A percentile compares a stretch with the other conserved stretches of the same genome.
Evolutionary conservation across 306 rosid species (phyloP).

Genomic region (Cicer bijugum): DNA sequence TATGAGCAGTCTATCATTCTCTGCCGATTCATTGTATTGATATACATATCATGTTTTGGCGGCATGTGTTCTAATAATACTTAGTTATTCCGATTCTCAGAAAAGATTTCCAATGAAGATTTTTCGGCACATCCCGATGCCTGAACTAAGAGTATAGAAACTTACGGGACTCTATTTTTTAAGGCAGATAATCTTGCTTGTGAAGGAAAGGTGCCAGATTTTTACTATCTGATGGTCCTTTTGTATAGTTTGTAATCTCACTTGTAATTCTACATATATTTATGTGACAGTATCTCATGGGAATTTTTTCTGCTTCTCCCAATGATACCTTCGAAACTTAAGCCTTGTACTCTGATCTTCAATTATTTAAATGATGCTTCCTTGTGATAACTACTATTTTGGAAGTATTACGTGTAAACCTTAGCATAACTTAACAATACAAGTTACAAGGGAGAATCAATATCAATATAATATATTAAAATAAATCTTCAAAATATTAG

Average conservation of each 20-base stretch:
- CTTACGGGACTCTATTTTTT: constrained; percentile 31
- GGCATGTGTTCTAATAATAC: constrained; percentile 32
- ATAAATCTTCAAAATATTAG: no score
- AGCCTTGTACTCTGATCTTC: neutral
- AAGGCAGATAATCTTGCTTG: constrained; percentile 20
- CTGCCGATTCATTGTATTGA: constrained; percentile 28
- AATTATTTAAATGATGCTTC: constrained; percentile 23
- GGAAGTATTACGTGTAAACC: constrained; percentile 38
- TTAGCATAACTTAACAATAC: neutral
- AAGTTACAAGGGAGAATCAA: neutral
- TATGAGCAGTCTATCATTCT: constrained; percentile 50
- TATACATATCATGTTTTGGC: constrained; percentile 27
- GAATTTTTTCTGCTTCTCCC: constrained; percentile 43
- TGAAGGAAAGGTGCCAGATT: constrained; percentile 25
- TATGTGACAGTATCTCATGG: constrained; percentile 35
- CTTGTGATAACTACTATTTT: constrained; percentile 27
- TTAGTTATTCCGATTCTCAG: constrained; percentile 1
- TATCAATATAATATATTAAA: no score
- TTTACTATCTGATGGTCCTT: constrained; percentile 23
- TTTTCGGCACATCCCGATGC: constrained; percentile 28
- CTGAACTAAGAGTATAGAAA: constrained; percentile 12
- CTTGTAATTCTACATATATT: constrained; percentile 34
- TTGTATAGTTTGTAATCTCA: constrained; percentile 31
- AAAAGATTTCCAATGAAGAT: constrained; percentile 33
- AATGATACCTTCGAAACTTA: constrained; percentile 12